Percentiles rank a stretch among this genome's conserved stretches.
Evolutionary conservation across 768 basidiomycete genomes (phyloP).

Genomic region (Russula sp.): DNA sequence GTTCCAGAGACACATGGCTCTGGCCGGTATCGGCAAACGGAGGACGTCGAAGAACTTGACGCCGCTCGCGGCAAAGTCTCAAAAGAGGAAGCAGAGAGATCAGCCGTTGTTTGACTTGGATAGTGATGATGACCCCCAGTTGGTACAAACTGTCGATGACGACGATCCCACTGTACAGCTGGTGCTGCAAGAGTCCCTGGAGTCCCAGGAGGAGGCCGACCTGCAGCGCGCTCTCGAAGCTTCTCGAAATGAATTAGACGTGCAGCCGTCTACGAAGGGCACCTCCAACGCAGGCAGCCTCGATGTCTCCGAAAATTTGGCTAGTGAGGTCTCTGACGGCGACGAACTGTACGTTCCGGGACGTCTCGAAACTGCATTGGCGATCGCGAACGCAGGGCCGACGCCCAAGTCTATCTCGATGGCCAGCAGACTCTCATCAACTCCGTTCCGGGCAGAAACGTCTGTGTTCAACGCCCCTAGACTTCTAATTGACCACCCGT

Average conservation of each 20-base stretch:
- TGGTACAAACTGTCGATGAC: constrained; percentile 34
- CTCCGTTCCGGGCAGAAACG: constrained; percentile 17
- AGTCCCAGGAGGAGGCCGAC: constrained; percentile 32
- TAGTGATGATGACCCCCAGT: constrained; percentile 38
- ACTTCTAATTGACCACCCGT: constrained; percentile 26
- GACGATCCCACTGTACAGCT: constrained; percentile 52
- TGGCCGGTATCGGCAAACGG: constrained; percentile 52
- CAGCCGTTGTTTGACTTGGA: constrained; percentile 51
- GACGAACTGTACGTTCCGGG: constrained; percentile 48
- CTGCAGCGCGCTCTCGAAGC: constrained; percentile 30
- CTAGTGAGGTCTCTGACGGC: constrained; percentile 29
- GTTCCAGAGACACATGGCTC: constrained; percentile 54
- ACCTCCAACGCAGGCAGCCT: constrained; percentile 3
- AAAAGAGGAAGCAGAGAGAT: constrained; percentile 33
- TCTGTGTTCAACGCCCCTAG: constrained; percentile 37
- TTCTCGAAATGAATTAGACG: constrained; percentile 23
- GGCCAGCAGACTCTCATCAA: background rate
- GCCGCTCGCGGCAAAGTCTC: constrained; percentile 31
- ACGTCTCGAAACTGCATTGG: constrained; percentile 59
- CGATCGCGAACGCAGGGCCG: constrained; percentile 56
- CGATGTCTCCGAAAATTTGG: constrained; percentile 3
- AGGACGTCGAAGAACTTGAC: constrained; percentile 36
- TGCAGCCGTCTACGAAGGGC: constrained; percentile 15
- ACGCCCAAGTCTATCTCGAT: constrained; percentile 26
- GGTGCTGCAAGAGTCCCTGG: constrained; percentile 61